phyloP scores from a whole-genome alignment of 495 filamentous ascomycete genomes.

The Penicillium waksmanii region DNA sequence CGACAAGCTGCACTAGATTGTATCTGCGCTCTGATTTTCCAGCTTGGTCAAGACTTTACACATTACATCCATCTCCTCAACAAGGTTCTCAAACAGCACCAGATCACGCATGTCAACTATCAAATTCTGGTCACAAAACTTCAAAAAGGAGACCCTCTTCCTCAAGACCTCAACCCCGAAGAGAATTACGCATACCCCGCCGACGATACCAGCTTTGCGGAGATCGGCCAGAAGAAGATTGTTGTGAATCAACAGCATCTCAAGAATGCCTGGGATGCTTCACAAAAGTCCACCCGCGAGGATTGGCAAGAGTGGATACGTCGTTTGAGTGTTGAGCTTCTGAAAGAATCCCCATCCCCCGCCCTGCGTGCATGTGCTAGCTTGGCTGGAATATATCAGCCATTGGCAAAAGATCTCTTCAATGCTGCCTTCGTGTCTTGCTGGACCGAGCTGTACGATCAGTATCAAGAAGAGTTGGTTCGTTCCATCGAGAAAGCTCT shows the following conservation, averaged over 20 bases:
- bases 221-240: constrained; percentile 89
- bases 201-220: constrained; percentile 77
- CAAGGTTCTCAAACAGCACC: constrained; percentile 67
- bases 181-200: constrained; percentile 76
- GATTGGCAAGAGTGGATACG: constrained; percentile 99
- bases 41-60: constrained; percentile 91
- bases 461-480: constrained; percentile 93
- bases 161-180: constrained; percentile 90
- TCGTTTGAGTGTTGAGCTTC: constrained; percentile 89
- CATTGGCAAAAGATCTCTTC: constrained; percentile 90
- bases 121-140: constrained; percentile 88
- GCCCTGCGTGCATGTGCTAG: constrained; percentile 91
- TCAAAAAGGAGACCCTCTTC: constrained; percentile 89
- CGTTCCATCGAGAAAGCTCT: constrained; percentile 94
- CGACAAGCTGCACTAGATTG: constrained; percentile 91
- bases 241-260: constrained; percentile 96
- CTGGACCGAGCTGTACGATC: constrained; percentile 96
- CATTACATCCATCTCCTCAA: constrained; percentile 91
- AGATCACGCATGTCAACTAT: constrained; percentile 84
- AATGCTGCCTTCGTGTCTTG: constrained; percentile 98
- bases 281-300: constrained; percentile 91
- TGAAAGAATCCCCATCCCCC: constrained; percentile 95
- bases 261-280: constrained; percentile 96
- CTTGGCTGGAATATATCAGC: constrained; percentile 86
- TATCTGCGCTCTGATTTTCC: constrained; percentile 91